Evolutionary conservation across 1,284 basidiomycete genomes (phyloP).

Genomic region (Cryptococcus sp.): DNA sequence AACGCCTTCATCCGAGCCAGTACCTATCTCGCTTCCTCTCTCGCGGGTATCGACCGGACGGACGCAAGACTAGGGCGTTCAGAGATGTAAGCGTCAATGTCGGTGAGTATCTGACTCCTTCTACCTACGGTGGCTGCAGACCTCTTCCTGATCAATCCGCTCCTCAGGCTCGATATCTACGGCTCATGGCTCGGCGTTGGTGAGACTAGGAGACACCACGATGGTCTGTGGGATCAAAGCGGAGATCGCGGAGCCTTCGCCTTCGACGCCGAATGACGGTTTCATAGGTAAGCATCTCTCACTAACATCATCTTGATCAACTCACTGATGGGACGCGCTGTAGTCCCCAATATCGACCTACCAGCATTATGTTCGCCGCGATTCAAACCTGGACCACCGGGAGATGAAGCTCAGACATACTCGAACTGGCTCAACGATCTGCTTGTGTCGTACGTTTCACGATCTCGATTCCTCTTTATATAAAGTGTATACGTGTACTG

Average conservation of each 20-base stretch:
- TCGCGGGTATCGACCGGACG: constrained; percentile 73
- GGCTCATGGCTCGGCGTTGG: constrained; percentile 83
- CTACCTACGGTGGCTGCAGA: background rate
- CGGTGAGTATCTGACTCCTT: constrained; percentile 55
- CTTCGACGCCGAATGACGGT: constrained; percentile 71
- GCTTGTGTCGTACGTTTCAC: constrained; percentile 63
- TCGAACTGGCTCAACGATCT: constrained; percentile 78
- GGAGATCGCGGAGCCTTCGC: constrained; percentile 85
- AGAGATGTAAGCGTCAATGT: constrained; percentile 69
- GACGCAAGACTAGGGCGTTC: constrained; percentile 64
- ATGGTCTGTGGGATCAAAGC: constrained; percentile 91
- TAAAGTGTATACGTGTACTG: background rate
- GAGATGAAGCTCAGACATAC: constrained; percentile 85
- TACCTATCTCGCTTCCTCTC: constrained; percentile 77
- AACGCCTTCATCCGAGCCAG: constrained; percentile 74
- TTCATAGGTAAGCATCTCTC: constrained; percentile 68
- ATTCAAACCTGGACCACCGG: constrained; percentile 92
- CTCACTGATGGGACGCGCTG: background rate
- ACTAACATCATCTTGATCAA: background rate
- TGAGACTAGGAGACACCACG: constrained; percentile 85
- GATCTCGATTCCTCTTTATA: background rate
- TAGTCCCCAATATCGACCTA: constrained; percentile 85
- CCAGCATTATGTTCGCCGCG: constrained; percentile 87
- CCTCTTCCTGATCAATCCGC: background rate
- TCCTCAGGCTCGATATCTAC: constrained; percentile 78